Evolutionary conservation across 1,284 basidiomycete genomes (phyloP), one percentile per base, ranked within the genome.

Genomic region (Mixia osmundae): DNA sequence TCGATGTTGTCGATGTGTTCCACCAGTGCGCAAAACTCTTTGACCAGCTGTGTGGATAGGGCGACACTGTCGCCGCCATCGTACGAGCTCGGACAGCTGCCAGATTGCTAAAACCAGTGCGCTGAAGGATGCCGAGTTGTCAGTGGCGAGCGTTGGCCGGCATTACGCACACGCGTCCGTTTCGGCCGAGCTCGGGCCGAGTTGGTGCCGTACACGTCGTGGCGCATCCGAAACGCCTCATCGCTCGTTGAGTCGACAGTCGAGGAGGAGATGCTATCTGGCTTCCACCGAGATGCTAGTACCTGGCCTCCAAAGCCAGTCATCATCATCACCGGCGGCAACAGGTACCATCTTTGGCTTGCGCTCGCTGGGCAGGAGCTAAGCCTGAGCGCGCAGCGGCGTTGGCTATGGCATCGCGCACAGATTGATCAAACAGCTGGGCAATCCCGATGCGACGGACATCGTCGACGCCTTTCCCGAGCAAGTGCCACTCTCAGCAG

Each of bases 401-500:
- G 18, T 36, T 5, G 35, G 35, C 9, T 36, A 14, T 19, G 35
- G 35, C 25, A 31, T 36, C 5, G 35, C 35, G 14, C 6, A 7
- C 4, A 25, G 35, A n/a, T 15, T 36, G 26, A 10, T 36, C 25
- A 10, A 33, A 15, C 35, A 36, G 26, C 35, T 36, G 6, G 11
- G 11, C 15, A 4, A 15, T 18, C 26, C 35, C 9, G 7, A 4
- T 7, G 15, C 35, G 4, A 10, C 35, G 9, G 35, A 36, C 30
- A 25, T 36, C 9, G 14, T 30, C 15, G 12, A 12, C 14, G 25
- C 35, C 9, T 14, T 15, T 18, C 31, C n/a, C n/a, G n/a, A n/a
- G n/a, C n/a, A n/a, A n/a, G n/a, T 25, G 15, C 12, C 22, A 5
- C 14, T 15, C 5, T n/a, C 31, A 8, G 18, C 9, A 11, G 9